Evolutionary conservation across 306 rosid species (phyloP).

Genomic region (Pyrus bretschneideri): DNA sequence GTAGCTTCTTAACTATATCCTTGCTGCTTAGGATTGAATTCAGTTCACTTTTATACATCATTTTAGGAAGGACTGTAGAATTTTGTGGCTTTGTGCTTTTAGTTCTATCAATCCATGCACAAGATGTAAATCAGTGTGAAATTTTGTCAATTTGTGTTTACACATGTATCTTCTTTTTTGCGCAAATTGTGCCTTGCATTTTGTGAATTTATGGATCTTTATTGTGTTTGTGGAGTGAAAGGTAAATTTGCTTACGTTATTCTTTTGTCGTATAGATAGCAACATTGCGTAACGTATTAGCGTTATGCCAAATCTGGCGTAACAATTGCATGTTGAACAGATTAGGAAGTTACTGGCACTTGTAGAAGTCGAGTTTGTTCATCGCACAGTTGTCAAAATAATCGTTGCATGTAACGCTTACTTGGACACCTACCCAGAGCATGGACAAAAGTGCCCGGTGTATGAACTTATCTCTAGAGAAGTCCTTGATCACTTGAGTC

Average conservation of each 20-base stretch:
- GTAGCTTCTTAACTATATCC: not conserved
- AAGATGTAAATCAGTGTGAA: not conserved
- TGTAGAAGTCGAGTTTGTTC: slow-evolving; percentile 1
- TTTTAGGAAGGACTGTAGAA: not conserved
- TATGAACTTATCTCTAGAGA: slow-evolving; percentile 3
- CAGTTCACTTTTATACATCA: not conserved
- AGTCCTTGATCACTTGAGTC: not conserved
- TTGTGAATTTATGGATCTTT: not conserved
- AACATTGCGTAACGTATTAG: slow-evolving; percentile 6
- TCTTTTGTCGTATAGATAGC: slow-evolving; percentile 11
- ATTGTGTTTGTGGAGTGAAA: not conserved
- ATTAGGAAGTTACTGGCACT: slow-evolving; percentile 17
- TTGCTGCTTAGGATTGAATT: not conserved
- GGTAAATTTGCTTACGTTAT: not conserved
- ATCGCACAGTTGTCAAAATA: slow-evolving; percentile 29
- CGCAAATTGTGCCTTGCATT: not conserved
- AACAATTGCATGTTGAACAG: slow-evolving; percentile 4
- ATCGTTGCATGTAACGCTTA: slow-evolving; percentile 23
- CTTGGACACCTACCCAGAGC: not conserved
- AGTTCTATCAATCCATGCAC: not conserved
- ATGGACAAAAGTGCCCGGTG: not conserved
- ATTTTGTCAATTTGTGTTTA: not conserved
- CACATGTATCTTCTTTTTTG: not conserved
- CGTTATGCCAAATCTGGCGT: slow-evolving; percentile 5
- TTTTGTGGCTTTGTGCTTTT: not conserved